These are phyloP conservation scores for Ogataea hybrid DNA, from an alignment of 1,139 yeast species.

Conservation along the genomic window DNA sequence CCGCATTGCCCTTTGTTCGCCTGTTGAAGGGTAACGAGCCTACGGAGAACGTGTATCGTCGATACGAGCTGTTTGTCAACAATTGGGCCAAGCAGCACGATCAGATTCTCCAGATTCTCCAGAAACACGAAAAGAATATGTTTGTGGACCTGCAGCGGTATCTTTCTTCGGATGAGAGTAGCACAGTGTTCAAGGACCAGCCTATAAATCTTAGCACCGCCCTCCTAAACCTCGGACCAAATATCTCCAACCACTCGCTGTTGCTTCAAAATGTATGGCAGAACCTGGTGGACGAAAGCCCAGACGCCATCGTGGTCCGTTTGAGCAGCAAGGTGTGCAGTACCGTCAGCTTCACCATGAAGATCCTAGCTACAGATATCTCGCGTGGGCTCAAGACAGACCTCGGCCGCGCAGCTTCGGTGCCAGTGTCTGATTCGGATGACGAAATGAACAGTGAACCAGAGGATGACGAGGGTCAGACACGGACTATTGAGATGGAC, in stretches of 20 bases:
- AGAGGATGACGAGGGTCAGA: conserved; percentile 25
- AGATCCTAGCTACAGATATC: conserved; percentile 8
- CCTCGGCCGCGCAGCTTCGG: conserved; percentile 10
- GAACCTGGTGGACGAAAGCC: conserved; percentile 25
- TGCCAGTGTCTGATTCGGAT: conserved; percentile 21
- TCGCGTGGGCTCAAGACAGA: conserved; percentile 7
- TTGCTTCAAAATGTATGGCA: conserved; percentile 43
- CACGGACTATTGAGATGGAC: conserved; percentile 37
- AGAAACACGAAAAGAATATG: conserved; percentile 39
- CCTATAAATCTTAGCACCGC: conserved; percentile 40
- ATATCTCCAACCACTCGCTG: conserved; percentile 53
- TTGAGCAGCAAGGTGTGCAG: conserved; percentile 25
- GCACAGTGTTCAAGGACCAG: conserved; percentile 12
- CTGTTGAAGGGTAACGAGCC: conserved; percentile 45
- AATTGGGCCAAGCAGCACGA: conserved; percentile 41
- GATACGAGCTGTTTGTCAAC: conserved; percentile 41
- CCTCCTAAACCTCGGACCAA: conserved; percentile 51
- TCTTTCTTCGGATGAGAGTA: conserved; percentile 25
- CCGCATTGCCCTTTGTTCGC: conserved; percentile 36
- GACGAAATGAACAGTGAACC: conserved; percentile 17
- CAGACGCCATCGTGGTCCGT: conserved; percentile 22
- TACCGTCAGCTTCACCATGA: conserved; percentile 14
- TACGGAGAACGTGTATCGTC: conserved; percentile 31
- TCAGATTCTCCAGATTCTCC: conserved; percentile 40
- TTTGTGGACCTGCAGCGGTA: conserved; percentile 37